Base-by-base conservation (phyloP, 2,329 filamentous ascomycete species). In the Fusarium newnesense region DNA sequence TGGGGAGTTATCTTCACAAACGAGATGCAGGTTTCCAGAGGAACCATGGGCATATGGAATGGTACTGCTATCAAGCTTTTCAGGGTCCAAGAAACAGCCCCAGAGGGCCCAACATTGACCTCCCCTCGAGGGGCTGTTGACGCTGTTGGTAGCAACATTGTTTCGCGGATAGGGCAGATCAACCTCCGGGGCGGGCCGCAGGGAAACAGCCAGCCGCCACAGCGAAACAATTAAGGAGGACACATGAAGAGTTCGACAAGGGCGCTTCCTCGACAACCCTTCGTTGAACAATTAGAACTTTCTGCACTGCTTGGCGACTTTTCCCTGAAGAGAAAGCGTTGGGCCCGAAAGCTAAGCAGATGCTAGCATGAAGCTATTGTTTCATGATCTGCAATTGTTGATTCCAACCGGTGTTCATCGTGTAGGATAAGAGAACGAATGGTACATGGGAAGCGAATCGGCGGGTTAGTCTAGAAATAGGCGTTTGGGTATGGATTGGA, bases 1-100 rank as follows among this genome's bases (percentile, higher is more conserved):
- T 99, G 96, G 96, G 92, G 94, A 21, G 94, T 98, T 76, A 91
- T 98, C 60, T 98, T 98, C 80, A 91, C 93, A 34, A 92, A 91
- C 77, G 96, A 99, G 84, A 94, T 97, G 91, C 91, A 95, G 65
- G 90, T 96, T 34, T 90, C 92, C 1, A 95, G 93, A 79, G 95
- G 95, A 36, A 95, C 94, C 5, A 94, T 95, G 37, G 96, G 96
- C 12, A 91, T 98, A 4, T 99, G 96, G 96, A 98, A 96, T 79
- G 93, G 94, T 40, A 98, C 96, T 2, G 87, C 87, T 5, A 94
- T 99, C 80, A 93, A 92, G 79, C 86, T 99, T 19, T 99, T 99
- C 84, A 91, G 91, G 56, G 95, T 98, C 6, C 94, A 97, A 81
- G 94, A 97, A 79, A 93, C 93, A 21, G 93, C 92, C 5, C 89